Base-by-base conservation (phyloP, 768 basidiomycete genomes). In the Boletus insuetus region DNA sequence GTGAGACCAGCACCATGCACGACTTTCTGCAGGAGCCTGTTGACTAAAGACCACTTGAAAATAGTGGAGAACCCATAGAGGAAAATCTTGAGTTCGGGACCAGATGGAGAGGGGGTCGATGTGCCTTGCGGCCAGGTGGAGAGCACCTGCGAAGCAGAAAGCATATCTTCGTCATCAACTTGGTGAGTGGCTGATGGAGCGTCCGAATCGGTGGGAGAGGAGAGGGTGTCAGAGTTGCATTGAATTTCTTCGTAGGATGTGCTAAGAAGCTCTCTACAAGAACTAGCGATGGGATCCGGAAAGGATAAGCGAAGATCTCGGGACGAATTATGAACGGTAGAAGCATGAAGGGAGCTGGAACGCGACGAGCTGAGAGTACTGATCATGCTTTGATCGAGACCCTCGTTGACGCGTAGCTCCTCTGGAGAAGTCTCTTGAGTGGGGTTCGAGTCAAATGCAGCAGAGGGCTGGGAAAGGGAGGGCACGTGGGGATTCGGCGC, bases 281-380 rank as follows among this genome's bases (percentile, higher is more conserved):
- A 86, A 67, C 85, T 87, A 52, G 83, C 84, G 65, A 91, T 79
- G 56, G 89, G 89, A 73, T 92, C 89, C 38, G 89, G 89, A 73
- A 92, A 92, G 34, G 89, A 91, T 54, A 91, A 71, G 61, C 86
- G 82, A 58, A 91, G 79, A 73, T 90, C 87, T 69, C 85, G 85
- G 47, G 84, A 73, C n/a, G 85, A 82, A 51, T 65, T 79, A 55
- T 85, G 85, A 52, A 79, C 69, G 55, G 83, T 81, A 47, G 81
- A 77, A 20, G 75, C 69, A 59, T 80, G 77, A 52, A 82, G 67
- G 35, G 82, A 82, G 64, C 82, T 83, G 17, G 87, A 82, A 61
- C 87, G 84, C 53, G 89, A 90, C 46, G 83, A 79, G 72, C 82
- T 86, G 58, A 91, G 78, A 16, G 89, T 91, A 71, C 89, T 86